These are phyloP conservation scores for Cephalotrichum gorgonifer DNA, from an alignment of 2,329 filamentous ascomycete genomes.

Conservation along the genomic window DNA sequence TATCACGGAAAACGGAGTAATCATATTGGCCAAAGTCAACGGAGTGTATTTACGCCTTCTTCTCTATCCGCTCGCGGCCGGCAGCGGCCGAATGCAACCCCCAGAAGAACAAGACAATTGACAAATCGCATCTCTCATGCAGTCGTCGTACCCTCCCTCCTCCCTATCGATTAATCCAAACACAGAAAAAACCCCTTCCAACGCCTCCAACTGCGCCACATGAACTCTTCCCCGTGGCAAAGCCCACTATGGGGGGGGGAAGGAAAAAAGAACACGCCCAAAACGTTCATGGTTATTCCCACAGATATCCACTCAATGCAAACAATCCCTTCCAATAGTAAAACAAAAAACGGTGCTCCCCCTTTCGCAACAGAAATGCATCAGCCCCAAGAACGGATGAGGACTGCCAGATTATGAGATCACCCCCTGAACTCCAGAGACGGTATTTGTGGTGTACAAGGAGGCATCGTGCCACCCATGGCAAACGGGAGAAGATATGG, in stretches of 20 bases:
- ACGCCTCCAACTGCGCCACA: neutral
- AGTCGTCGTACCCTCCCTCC: neutral
- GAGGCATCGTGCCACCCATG: neutral
- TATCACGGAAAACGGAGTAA: too few species aligned
- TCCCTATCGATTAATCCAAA: neutral
- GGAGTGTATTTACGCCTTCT: too few species aligned
- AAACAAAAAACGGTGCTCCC: neutral
- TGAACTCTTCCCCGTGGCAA: neutral
- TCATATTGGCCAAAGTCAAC: too few species aligned
- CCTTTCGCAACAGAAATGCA: neutral
- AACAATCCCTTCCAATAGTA: neutral
- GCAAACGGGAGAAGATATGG: neutral
- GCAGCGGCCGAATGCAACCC: too few species aligned
- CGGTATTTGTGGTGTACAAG: neutral
- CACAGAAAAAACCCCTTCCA: neutral
- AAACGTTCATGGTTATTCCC: neutral
- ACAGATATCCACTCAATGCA: neutral
- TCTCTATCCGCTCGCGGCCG: too few species aligned
- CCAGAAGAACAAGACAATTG: too few species aligned
- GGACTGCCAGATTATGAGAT: neutral
- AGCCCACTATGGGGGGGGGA: neutral
- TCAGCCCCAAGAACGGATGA: neutral
- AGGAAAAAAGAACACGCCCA: neutral
- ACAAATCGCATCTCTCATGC: neutral
- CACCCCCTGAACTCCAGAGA: neutral